Conservation (phyloP, 2,329 filamentous ascomycete genomes). For the Alternaria sp. region DNA sequence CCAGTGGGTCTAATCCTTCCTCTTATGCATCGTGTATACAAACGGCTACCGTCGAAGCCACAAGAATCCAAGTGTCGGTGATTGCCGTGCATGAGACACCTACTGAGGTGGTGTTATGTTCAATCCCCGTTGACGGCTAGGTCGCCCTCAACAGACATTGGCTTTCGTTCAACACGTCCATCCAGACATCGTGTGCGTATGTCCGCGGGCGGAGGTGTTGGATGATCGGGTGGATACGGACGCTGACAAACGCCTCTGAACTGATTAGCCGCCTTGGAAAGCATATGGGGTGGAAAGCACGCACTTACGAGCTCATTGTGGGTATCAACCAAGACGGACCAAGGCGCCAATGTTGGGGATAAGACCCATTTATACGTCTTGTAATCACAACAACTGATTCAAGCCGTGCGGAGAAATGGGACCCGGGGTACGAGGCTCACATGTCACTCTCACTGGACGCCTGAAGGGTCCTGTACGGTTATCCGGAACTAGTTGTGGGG, state of each 20-base stretch:
- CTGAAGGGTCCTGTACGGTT: not conserved
- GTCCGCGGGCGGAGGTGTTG: not conserved
- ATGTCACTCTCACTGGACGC: not conserved
- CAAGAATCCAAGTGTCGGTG: constrained; percentile 81
- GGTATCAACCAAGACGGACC: constrained; percentile 3
- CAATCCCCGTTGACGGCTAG: constrained; percentile 66
- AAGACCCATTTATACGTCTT: constrained; percentile 12
- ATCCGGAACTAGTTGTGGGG: not conserved
- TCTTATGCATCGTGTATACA: constrained; percentile 76
- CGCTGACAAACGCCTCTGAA: not conserved
- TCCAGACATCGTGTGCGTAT: not conserved
- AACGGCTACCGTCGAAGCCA: constrained; percentile 77
- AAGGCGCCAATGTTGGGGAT: constrained; percentile 13
- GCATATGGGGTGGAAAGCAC: not conserved
- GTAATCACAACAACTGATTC: not conserved
- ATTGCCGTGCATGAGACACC: constrained; percentile 74
- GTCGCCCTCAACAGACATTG: constrained; percentile 59
- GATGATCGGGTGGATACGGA: not conserved
- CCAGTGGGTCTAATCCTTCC: constrained; percentile 67
- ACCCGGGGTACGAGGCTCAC: not conserved
- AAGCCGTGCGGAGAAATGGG: not conserved
- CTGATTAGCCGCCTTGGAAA: not conserved
- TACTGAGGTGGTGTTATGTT: constrained; percentile 67
- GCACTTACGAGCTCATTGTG: not conserved
- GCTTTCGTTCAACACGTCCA: not conserved